Base-by-base conservation (phyloP, 2,329 filamentous ascomycete species). In the Ustilaginoidea virens region DNA sequence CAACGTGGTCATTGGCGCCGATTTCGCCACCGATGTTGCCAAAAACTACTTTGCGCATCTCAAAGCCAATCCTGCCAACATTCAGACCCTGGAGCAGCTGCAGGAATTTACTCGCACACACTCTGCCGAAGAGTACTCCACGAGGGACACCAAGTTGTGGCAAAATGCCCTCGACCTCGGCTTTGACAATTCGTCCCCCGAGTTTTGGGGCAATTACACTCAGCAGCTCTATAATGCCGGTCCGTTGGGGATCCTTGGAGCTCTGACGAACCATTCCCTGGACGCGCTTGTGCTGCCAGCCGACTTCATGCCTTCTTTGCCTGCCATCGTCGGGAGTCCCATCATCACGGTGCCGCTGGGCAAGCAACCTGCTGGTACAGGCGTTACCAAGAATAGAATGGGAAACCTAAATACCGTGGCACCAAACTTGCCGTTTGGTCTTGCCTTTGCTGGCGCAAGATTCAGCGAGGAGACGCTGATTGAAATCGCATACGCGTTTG, bases 401-500 rank as follows among this genome's bases (percentile, higher is more conserved):
- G 62, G 66, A 0, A 56, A 61, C 15, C 49, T 78, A 11, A 63
- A 31, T 16, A 11, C 50, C 0, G 53, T 49, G 1, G 71, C 55
- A 1, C 71, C 73, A 0, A 66, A 67, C 15, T 45, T 71, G 15
- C 60, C 60, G 64, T 75, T 78, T 41, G 74, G 74, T 0, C 47
- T 80, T 14, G 58, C 57, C 9, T 80, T 80, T 40, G 51, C 77
- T 28, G 75, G 73, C 0, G 45, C 45, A 2, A 58, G 57, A 25
- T 80, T 68, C 53, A 64, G 57, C 20, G 74, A 80, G 46, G 65
- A 64, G 34, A 58, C 49, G 11, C 43, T 80, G 35, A 67, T 80
- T 33, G 68, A 67, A 2, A 61, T 71, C 44, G 75, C 73, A 6
- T 80, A 75, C 55, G 74, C 72, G 2, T 79, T 69, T 48, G 75